Percentiles rank a stretch among this genome's conserved stretches.
phyloP scores from a whole-genome alignment of 176 grass and related monocot species.

The Rhynchospora breviuscula region DNA sequence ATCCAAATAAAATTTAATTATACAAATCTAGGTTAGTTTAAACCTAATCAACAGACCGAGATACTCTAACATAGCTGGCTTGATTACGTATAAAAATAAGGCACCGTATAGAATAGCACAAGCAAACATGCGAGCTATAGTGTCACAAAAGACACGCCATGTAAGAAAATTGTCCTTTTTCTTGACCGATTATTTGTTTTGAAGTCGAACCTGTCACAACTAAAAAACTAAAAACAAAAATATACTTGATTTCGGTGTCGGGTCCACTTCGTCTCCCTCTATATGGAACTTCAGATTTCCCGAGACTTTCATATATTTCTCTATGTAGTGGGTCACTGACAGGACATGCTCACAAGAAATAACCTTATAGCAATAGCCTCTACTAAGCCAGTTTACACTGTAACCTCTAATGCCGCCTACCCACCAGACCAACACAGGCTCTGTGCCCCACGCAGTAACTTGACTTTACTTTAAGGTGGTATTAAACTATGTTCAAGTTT shows the following conservation, averaged over 20 bases:
- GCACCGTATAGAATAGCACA: background rate
- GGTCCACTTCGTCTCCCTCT: background rate
- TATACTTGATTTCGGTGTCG: background rate
- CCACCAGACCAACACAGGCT: background rate
- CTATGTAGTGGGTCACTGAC: background rate
- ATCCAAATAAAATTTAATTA: no score
- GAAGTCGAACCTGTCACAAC: background rate
- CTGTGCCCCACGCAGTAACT: background rate
- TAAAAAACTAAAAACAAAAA: background rate
- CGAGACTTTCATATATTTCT: background rate
- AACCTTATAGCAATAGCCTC: background rate
- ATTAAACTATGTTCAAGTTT: background rate
- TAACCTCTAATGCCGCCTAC: background rate
- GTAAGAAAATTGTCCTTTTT: constrained; percentile 14
- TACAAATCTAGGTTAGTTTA: no score
- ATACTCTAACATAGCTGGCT: background rate
- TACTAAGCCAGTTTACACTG: no score
- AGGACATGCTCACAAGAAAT: background rate
- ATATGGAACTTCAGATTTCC: background rate
- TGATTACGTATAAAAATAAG: background rate
- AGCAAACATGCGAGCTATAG: background rate
- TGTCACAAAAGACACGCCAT: background rate
- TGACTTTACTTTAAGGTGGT: background rate
- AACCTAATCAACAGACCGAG: no score
- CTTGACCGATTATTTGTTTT: constrained; percentile 20